Evolutionary conservation across 352 stramenopile species (phyloP), one percentile per base, ranked within the genome.

Genomic region (Globisporangium solare): DNA sequence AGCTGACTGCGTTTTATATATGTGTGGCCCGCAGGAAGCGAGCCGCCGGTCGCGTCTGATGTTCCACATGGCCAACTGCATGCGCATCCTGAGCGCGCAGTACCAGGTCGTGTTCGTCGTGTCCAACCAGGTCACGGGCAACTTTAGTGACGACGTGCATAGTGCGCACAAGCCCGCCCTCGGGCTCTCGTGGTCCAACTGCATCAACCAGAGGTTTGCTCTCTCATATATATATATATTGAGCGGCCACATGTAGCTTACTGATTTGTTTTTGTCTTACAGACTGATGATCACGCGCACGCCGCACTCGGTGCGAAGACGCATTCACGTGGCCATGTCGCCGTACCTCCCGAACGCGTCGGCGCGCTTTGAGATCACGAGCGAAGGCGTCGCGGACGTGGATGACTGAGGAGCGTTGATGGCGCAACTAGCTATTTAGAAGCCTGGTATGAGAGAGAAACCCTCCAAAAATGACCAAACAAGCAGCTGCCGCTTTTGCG

Each of bases 11-110:
- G 3, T 43, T 10, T 1, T 35, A n/a, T 35, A 11, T 11, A 35
- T 11, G 1, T 43, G 39, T 18, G 39, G 15, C 20, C 31, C 6
- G 39, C 48, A 89, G 73, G 81, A 91, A 43, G 79, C 80, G 5
- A 83, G 76, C 54, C 76, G 85, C 24, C 77, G 82, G 11, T 84
- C 82, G 24, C 74, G 77, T 2, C 60, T 85, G 50, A 92, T 92
- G 84, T 94, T 94, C 65, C 68, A 91, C 53, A 60, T 92, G 56
- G 77, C 78, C 47, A 91, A 93, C 63, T 90, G 77, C 69, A 93
- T 93, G 78, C 79, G 74, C 27, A 92, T 93, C 32, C 60, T 93
- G 17, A 86, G 79, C 58, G 67, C 78, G n/a, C 79, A 90, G 63
- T 94, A 89, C 56, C 61, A 72, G 40, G 76, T 84, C 50, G 64